phyloP scores from a whole-genome alignment of 2,329 filamentous ascomycete genomes.

The Pseudocercospora musae region DNA sequence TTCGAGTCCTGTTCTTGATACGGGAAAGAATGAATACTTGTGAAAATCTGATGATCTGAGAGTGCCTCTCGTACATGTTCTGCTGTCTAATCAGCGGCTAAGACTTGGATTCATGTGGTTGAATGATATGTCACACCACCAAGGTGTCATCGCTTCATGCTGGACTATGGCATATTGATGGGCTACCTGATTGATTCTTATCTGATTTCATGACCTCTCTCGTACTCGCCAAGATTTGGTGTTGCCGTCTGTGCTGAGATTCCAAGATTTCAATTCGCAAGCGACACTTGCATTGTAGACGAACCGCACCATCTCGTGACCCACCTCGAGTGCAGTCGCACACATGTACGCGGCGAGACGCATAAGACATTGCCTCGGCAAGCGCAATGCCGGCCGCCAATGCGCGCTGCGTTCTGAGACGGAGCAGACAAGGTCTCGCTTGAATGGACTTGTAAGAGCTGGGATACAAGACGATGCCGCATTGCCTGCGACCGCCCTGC shows the following conservation, averaged over 20 bases:
- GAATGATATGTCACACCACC: constrained; percentile 9
- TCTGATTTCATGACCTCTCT: background rate
- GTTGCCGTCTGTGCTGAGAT: background rate
- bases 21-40: background rate
- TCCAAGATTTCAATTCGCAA: background rate
- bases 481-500: too few species aligned
- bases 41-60: background rate
- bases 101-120: background rate
- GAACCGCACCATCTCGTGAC: too few species aligned
- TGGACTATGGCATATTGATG: background rate
- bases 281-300: too few species aligned
- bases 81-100: background rate
- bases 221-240: background rate
- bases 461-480: too few species aligned
- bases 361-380: too few species aligned
- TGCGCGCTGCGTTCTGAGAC: too few species aligned
- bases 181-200: background rate
- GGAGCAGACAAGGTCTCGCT: too few species aligned
- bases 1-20: background rate
- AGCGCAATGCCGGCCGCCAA: too few species aligned
- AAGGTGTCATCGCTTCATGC: background rate
- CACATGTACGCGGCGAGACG: too few species aligned
- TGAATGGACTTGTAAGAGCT: too few species aligned
- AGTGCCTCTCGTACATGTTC: background rate
- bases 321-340: too few species aligned